Evolutionary conservation across 805 yeast genomes (phyloP).

Genomic region (Candida sakaeoensis): DNA sequence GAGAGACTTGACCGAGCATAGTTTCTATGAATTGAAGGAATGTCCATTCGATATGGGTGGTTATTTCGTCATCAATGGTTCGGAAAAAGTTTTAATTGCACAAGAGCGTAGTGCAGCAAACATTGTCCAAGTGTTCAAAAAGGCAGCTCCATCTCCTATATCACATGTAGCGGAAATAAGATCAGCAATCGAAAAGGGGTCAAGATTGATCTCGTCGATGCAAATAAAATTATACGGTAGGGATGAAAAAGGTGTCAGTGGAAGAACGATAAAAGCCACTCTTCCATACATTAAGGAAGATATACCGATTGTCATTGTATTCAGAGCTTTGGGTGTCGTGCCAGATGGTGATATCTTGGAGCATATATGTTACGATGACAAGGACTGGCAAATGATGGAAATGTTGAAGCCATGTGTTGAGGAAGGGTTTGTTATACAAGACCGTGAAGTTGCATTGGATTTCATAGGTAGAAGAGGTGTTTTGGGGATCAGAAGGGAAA

Average conservation of each 20-base stretch:
- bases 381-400: slow-evolving; percentile 99
- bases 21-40: slow-evolving; percentile 91
- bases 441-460: slow-evolving; percentile 96
- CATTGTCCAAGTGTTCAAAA: slow-evolving; percentile 96
- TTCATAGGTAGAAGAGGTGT: slow-evolving; percentile 98
- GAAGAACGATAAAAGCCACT: slow-evolving; percentile 90
- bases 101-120: slow-evolving; percentile 99
- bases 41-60: slow-evolving; percentile 99
- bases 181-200: slow-evolving; percentile 95
- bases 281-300: slow-evolving; percentile 95
- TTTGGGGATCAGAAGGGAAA: slow-evolving; percentile 91
- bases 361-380: slow-evolving; percentile 95
- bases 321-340: slow-evolving; percentile 96
- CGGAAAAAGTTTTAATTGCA: slow-evolving; percentile 96
- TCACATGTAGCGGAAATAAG: slow-evolving; percentile 96
- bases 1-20: slow-evolving; percentile 85
- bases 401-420: slow-evolving; percentile 99
- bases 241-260: slow-evolving; percentile 63
- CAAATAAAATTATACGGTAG: slow-evolving; percentile 90
- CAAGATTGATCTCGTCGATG: slow-evolving; percentile 88
- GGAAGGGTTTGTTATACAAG: slow-evolving; percentile 97
- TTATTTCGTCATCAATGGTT: slow-evolving; percentile 95
- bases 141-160: slow-evolving; percentile 95
- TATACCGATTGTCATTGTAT: slow-evolving; percentile 93
- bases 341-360: slow-evolving; percentile 99